Evolutionary conservation across 805 yeast genomes (phyloP), one percentile per base, ranked within the genome.

Genomic region (Yueomyces sinensis): DNA sequence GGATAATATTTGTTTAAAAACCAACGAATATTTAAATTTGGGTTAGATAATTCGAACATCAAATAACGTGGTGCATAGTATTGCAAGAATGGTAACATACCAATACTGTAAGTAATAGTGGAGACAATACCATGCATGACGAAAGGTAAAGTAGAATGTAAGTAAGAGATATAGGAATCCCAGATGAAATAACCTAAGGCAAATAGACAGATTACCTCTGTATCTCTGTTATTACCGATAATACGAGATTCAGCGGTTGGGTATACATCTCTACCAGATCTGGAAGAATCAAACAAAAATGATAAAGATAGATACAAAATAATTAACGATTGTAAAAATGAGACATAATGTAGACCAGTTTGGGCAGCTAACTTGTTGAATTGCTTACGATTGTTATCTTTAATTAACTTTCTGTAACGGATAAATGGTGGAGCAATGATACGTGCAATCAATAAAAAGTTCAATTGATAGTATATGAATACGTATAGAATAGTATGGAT

Each of bases 11-110:
- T 50, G 31, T 45, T 41, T 15, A 82, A 75, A 55, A 80, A 83
- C 94, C 95, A 86, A 58, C 89, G 76, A 45, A 82, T 52, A 57
- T 86, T 87, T 41, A 86, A 82, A 56, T 84, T 84, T 13, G 95
- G 95, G 13, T 94, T 82, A 29, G 91, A 78, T 37, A 79, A 65
- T 61, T 86, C 96, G 58, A 81, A 86, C 43, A 81, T 55, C 47
- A 87, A 64, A 52, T 86, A 86, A 9, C 74, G 72, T 3, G 93
- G 87, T 15, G 81, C 72, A 63, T 74, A 76, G 41, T 86, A 83
- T 59, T 76, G 71, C 49, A 82, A 69, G 57, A 74, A 83, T 13
- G 94, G 94, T 17, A 65, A 50, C 41, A 76, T 62, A 4, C 81
- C 70, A 40, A 70, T 64, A n/a, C 63, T 56, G 51, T 80, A 83